These are phyloP conservation scores for Colletotrichum truncatum DNA, from an alignment of 2,329 filamentous ascomycete genomes.

Conservation along the genomic window DNA sequence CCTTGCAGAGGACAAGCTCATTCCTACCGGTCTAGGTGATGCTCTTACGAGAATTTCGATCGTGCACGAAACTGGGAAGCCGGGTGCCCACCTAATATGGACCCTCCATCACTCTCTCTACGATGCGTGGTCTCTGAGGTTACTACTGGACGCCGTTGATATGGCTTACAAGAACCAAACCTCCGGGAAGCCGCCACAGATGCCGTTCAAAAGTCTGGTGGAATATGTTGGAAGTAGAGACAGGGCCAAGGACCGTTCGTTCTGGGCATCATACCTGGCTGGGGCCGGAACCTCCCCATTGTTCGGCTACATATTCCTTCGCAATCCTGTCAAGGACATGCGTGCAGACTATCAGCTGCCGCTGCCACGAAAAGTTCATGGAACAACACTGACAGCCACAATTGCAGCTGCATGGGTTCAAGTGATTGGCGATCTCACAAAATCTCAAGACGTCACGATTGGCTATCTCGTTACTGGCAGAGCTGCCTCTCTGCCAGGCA, in stretches of 20 bases:
- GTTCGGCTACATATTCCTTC: slow-evolving; percentile 6
- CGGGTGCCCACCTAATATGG: not conserved
- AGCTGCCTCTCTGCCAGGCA: not conserved
- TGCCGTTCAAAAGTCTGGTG: not conserved
- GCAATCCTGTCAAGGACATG: slow-evolving; percentile 3
- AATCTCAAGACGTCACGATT: not conserved
- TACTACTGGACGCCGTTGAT: slow-evolving; percentile 29
- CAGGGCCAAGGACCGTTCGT: not conserved
- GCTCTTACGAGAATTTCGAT: slow-evolving; percentile 1
- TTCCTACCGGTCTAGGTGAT: not conserved
- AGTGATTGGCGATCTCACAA: not conserved
- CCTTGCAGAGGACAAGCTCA: not conserved
- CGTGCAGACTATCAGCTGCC: not conserved
- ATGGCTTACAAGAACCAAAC: slow-evolving; percentile 25
- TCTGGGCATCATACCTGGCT: slow-evolving; percentile 16
- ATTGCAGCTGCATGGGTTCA: slow-evolving; percentile 2
- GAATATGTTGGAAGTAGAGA: not conserved
- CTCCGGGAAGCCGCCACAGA: not conserved
- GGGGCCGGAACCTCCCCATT: not conserved
- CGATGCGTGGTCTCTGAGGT: slow-evolving; percentile 25
- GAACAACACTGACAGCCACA: not conserved
- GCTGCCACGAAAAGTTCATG: not conserved
- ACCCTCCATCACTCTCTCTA: slow-evolving; percentile 27
- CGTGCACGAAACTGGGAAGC: not conserved
- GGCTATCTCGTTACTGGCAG: slow-evolving; percentile 11